Evolutionary conservation across 2,329 filamentous ascomycete species (phyloP), one percentile per base, ranked within the genome.

Genomic region (Bipolaris sorokiniana): DNA sequence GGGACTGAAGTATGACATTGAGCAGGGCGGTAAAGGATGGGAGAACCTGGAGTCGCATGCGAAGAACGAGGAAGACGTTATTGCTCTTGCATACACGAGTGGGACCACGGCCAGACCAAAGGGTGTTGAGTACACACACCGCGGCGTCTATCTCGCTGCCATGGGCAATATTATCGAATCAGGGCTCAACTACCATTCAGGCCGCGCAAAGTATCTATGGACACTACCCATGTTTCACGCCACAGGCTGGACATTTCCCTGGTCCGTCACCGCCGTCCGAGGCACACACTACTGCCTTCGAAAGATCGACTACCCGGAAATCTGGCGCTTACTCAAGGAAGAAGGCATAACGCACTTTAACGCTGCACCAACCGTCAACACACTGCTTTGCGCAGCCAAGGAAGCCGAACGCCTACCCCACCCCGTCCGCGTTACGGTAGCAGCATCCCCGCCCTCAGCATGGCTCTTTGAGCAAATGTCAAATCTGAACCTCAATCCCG

Each of bases 391-490:
- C 72, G 89, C 89, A 11, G 85, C 90, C 3, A 83, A 88, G 38
- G 88, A 92, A 74, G 94, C 95, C 2, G 85, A 84, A 64, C 84
- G 78, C 46, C 82, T 99, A 0, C 81, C 87, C 0, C 78, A 86
- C 1, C 85, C 88, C 0, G 92, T 98, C 9, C 84, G 87, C 15
- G 95, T 99, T 5, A 97, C 93, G 0, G 95, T 99, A 3, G 95
- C 95, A 2, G 95, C 94, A 1, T 93, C 89, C 57, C 95, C 95
- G 4, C 95, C 95, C 0, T 93, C 90, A 0, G 90, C 90, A 1
- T 90, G 95, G 76, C 85, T 99, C 1, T 97, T 99, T 72, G 89
- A 97, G 78, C 88, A 92, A 73, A 99, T 99, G 95, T 90, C 88
- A 56, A 80, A 80, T 4, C 80, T 98, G 7, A 99, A 99, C 72